A percentile compares a stretch with the other conserved stretches of the same genome.
Evolutionary conservation across 345 rosid species (phyloP).

Genomic region (Linum usitatissimum): DNA sequence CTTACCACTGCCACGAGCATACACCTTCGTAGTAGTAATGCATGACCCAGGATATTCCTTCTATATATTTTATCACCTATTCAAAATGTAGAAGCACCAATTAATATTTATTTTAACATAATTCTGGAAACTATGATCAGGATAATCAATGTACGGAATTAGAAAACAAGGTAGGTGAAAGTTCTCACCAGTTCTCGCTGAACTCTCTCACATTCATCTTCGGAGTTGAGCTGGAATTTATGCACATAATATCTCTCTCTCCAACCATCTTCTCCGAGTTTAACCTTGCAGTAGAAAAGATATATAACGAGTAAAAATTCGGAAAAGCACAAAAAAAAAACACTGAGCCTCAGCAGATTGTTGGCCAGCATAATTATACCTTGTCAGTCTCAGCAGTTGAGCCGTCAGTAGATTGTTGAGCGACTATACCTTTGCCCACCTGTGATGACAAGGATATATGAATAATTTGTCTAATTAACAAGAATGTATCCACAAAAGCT

Average conservation of each 20-base stretch:
- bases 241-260: conserved; percentile 15
- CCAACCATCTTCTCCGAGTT: conserved; percentile 12
- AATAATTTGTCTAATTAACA: background rate
- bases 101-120: background rate
- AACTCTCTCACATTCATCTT: conserved; percentile 15
- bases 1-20: conserved; percentile 20
- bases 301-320: too few relatives aligned
- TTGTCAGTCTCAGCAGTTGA: conserved; percentile 1
- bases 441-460: background rate
- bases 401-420: background rate
- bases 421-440: background rate
- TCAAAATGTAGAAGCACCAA: background rate
- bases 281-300: conserved; percentile 4
- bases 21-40: conserved; percentile 17
- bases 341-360: background rate
- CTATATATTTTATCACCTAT: conserved; percentile 14
- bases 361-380: conserved; percentile 3
- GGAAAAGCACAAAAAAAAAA: conserved; percentile 1
- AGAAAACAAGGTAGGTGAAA: background rate
- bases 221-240: conserved; percentile 15
- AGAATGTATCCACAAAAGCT: background rate
- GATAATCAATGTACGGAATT: background rate
- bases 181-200: conserved; percentile 17
- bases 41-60: conserved; percentile 22
- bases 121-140: background rate